These are phyloP conservation scores for Oryza brachyantha DNA, from an alignment of 176 grass and related monocot species.

Conservation along the genomic window DNA sequence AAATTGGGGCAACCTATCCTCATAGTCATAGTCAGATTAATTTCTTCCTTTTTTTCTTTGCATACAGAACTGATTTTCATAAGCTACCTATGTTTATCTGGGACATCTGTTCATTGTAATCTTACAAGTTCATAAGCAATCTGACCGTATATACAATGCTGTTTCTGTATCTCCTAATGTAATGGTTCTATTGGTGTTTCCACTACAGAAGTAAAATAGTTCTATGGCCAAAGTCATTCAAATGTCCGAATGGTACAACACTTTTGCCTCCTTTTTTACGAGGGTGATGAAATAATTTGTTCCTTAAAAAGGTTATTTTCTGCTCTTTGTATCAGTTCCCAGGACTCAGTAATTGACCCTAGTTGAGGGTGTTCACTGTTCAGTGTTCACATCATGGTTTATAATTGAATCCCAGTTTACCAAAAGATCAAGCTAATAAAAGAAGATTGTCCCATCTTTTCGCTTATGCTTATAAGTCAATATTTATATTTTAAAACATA, in stretches of 20 bases:
- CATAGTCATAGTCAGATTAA: constrained; percentile 36
- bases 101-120: constrained; percentile 22
- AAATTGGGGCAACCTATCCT: constrained; percentile 3
- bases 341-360: too few relatives aligned
- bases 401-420: neutral
- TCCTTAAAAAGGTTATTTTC: too few relatives aligned
- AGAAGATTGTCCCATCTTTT: neutral
- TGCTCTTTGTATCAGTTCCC: too few relatives aligned
- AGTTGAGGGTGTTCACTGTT: too few relatives aligned
- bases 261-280: neutral
- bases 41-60: neutral
- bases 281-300: too few relatives aligned
- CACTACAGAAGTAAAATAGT: constrained; percentile 10
- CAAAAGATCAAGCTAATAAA: neutral
- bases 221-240: neutral
- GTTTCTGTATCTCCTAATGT: constrained; percentile 5
- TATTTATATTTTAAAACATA: too few relatives aligned
- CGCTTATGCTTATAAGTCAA: too few relatives aligned
- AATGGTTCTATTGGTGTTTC: neutral
- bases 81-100: constrained; percentile 6
- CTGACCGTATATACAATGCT: constrained; percentile 22
- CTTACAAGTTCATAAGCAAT: constrained; percentile 10
- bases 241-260: neutral
- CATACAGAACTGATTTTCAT: constrained; percentile 14
- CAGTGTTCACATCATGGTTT: neutral